Base-by-base conservation (phyloP, 1,284 basidiomycete genomes). In the Lentinula novae-zelandiae region DNA sequence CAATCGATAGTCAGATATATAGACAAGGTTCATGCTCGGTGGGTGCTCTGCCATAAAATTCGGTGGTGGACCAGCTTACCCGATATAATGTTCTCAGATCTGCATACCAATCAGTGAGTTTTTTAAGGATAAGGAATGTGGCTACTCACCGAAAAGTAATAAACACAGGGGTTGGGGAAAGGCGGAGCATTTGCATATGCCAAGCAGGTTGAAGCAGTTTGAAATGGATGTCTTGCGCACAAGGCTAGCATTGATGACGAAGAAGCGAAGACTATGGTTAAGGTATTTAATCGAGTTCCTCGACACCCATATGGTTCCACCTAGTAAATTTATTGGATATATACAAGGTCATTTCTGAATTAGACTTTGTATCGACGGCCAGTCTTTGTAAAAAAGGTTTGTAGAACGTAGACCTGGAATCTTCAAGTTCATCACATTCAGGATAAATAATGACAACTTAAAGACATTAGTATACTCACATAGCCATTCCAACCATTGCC, bases 331-430 rank as follows among this genome's bases (percentile, higher is more conserved):
- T 58, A 58, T 58, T 50, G 38, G 17, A 49, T 58, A 31, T 53
- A 33, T 57, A 60, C 38, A 53, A 10, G 34, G 51, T 22, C 34
- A 60, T 17, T 17, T 12, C 44, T 8, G 44, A 12, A 51, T 70
- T 84, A 93, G 67, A 93, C 90, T 76, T 92, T 92, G 79, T 93
- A 93, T 68, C 85, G 80, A 72, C 91, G 83, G 44, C 91, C 92
- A 5, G 92, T 93, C 71, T 89, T 87, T 39, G 91, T 94, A 77
- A 96, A 96, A 86, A 95, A 96, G 22, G 92, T 95, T 74, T 95
- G 93, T 40, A 96, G 82, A 53, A 95, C 80, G 73, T 94, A 96
- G 27, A 95, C 91, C 75, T 96, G 94, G 61, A 90, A 75, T 12
- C 93, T 95, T 69, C n/a, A 58, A 12, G 31, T 31, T 31, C 9